Base-by-base conservation (phyloP, 192 early-diverging fungal genomes). In the Dimargaris cristalligena region DNA sequence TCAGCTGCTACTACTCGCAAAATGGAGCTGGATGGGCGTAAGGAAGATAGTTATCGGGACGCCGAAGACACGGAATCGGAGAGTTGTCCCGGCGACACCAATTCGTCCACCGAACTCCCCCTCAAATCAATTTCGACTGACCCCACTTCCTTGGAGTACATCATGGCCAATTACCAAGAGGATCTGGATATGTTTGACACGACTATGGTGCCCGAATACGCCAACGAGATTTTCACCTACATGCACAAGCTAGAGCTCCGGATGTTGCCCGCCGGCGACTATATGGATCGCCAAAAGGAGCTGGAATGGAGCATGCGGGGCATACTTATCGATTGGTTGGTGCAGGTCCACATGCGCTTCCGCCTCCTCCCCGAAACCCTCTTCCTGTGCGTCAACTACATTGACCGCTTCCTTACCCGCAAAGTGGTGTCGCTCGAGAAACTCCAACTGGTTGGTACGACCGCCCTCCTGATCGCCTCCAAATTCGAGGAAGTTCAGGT, bases 151-250 rank as follows among this genome's bases (percentile, higher is more conserved):
- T 26, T 52, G 6, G 50, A 16, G 20, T 26, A 52, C 50, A 52
- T 52, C 50, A 75, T 75, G 33, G 51, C 58, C 35, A 60, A 25
- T 49, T 74, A 68, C 49, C 75, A 78, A n/a, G 78, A 77, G 4
- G 83, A 86, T 52, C 59, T 73, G 0, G 63, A 73, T 56, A 61
- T 66, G 31, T 18, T 26, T 10, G 77, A 81, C 62, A 64, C 63
- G 10, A 62, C 65, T 1, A 63, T 80, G 33, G 60, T 85, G 23
- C 62, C 75, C 23, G 83, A 85, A 61, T 81, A 78, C 55, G 68
- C 75, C 60, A 74, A 69, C 48, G 75, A 76, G 47, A 85, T 85
- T 32, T 80, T 80, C 73, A 69, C 65, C 2, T 82, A 85, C 58
- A 75, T 80, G 71, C 63, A 71, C 16, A 70, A 75, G 62, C 66